Conservation (phyloP, 1,139 yeast species). For the Lodderomyces parapsilosis region DNA sequence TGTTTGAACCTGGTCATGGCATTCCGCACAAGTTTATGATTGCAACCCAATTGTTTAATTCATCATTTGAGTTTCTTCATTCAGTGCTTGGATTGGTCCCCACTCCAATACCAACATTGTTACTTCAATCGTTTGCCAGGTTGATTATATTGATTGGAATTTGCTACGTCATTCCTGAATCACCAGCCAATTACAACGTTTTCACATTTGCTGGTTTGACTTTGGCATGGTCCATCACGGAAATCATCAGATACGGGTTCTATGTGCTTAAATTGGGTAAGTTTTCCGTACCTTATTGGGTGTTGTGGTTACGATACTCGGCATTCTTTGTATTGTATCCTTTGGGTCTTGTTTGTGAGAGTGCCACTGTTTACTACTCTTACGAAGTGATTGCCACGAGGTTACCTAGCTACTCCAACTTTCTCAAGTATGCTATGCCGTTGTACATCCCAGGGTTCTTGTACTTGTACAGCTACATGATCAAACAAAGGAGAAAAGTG, state of each 20-base stretch:
- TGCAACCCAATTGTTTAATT: conserved; percentile 28
- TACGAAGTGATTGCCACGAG: conserved; percentile 16
- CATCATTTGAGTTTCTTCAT: conserved; percentile 28
- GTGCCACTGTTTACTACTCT: conserved; percentile 28
- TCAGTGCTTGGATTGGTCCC: conserved; percentile 28
- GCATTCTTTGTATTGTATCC: conserved; percentile 36
- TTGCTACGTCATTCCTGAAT: conserved; percentile 27
- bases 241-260: conserved; percentile 32
- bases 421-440: conserved; percentile 27
- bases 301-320: conserved; percentile 34
- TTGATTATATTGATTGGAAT: conserved; percentile 33
- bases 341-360: conserved; percentile 32
- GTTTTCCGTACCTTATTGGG: conserved; percentile 19
- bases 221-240: conserved; percentile 37
- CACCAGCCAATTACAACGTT: conserved; percentile 31
- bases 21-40: conserved; percentile 33
- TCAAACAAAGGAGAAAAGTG: conserved; percentile 27
- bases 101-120: conserved; percentile 28
- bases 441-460: conserved; percentile 36
- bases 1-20: conserved; percentile 2
- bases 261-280: conserved; percentile 15
- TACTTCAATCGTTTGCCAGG: conserved; percentile 35
- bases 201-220: conserved; percentile 25
- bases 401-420: conserved; percentile 20
- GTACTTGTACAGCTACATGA: conserved; percentile 33